Percentiles rank a stretch among this genome's conserved stretches.
Evolutionary conservation across 495 filamentous ascomycete species (phyloP).

Genomic region (Lasiosphaeria ovina): DNA sequence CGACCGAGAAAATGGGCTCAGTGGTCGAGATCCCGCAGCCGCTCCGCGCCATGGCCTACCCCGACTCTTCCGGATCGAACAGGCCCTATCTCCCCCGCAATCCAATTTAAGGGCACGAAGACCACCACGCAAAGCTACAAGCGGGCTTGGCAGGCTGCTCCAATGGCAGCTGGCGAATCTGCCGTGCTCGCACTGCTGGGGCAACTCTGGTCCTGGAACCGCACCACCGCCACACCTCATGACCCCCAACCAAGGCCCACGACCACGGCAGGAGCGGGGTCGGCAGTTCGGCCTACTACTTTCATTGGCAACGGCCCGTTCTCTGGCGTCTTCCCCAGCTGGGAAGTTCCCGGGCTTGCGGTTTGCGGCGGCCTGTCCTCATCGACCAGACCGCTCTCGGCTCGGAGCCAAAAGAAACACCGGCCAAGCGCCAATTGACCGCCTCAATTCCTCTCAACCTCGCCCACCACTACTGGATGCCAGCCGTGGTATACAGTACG

Average conservation of each 20-base stretch:
- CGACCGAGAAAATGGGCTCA: too few species aligned
- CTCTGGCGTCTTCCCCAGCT: neutral
- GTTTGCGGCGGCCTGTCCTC: neutral
- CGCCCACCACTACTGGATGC: neutral
- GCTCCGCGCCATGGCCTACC: too few species aligned
- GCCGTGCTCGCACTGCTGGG: too few species aligned
- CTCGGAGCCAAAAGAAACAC: slow-evolving; percentile 14
- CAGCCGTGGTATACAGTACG: too few species aligned
- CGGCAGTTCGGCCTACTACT: slow-evolving; percentile 22
- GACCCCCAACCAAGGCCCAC: slow-evolving; percentile 8
- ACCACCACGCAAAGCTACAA: too few species aligned
- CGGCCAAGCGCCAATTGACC: slow-evolving; percentile 1
- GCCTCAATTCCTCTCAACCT: neutral
- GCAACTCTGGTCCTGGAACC: too few species aligned
- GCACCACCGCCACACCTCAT: neutral
- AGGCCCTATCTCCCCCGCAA: too few species aligned
- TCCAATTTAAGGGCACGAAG: too few species aligned
- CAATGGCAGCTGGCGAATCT: too few species aligned
- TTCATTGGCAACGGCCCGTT: slow-evolving; percentile 11
- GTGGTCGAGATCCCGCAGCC: too few species aligned
- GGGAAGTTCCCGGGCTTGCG: neutral
- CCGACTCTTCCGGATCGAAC: too few species aligned
- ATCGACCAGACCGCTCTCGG: neutral
- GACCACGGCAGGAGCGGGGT: slow-evolving; percentile 21
- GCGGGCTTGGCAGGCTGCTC: too few species aligned